Percentiles rank a stretch among this genome's conserved stretches.
Evolutionary conservation across 352 stramenopile species (phyloP).

Genomic region (Pythium utonaiense): DNA sequence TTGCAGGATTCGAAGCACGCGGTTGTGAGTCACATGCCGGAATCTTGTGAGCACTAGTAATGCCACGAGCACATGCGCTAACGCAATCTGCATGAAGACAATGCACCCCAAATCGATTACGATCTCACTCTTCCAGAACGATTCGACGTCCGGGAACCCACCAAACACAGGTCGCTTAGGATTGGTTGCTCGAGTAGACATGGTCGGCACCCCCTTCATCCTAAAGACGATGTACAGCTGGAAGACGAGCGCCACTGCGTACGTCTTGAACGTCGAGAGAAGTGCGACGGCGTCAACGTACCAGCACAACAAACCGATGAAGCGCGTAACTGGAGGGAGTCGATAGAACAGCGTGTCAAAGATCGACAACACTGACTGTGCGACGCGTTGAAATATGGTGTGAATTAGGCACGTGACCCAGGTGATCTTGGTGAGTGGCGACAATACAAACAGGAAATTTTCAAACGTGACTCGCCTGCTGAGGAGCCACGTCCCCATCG

Average conservation of each 20-base stretch:
- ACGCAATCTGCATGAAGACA: too few species aligned
- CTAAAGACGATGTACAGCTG: constrained; percentile 24
- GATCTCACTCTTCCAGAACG: constrained; percentile 43
- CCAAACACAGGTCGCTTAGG: constrained; percentile 30
- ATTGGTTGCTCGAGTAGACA: too few species aligned
- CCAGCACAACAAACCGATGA: background rate
- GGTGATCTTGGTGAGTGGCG: constrained; percentile 7
- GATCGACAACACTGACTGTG: too few species aligned
- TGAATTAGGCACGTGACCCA: constrained; percentile 20
- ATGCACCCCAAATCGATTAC: too few species aligned
- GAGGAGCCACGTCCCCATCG: constrained; percentile 19
- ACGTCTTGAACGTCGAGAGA: constrained; percentile 33
- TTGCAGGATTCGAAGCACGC: constrained; percentile 31
- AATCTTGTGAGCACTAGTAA: constrained; percentile 34
- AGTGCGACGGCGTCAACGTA: constrained; percentile 26
- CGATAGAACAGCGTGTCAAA: background rate
- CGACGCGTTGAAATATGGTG: constrained; percentile 6
- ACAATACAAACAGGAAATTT: constrained; percentile 19
- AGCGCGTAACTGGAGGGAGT: background rate
- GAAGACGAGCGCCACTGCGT: constrained; percentile 29
- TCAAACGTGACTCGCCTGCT: constrained; percentile 12
- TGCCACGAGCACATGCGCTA: constrained; percentile 12
- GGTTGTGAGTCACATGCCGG: constrained; percentile 27
- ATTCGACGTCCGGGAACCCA: constrained; percentile 25
- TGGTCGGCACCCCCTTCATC: constrained; percentile 14